Evolutionary conservation across 495 filamentous ascomycete species (phyloP).

Genomic region (Hypoxylon subgilvum): DNA sequence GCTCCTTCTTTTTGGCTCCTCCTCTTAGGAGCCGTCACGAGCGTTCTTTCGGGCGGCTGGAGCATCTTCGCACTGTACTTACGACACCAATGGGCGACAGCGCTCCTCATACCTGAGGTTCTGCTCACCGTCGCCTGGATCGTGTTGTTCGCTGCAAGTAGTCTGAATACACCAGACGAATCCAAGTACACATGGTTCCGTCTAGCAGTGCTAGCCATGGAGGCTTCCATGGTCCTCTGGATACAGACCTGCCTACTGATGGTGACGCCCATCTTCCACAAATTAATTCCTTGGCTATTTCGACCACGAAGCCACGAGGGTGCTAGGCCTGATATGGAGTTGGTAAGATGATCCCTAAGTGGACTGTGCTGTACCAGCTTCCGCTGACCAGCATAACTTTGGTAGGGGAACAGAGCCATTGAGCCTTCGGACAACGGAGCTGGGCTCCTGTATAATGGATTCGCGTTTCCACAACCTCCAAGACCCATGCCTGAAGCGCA

Average conservation of each 20-base stretch:
- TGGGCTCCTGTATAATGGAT: too few relatives aligned
- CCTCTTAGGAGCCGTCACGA: not conserved
- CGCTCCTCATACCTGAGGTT: constrained; percentile 17
- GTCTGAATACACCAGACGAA: constrained; percentile 3
- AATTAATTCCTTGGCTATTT: constrained; percentile 21
- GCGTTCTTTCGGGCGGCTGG: constrained; percentile 4
- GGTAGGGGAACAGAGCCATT: too few relatives aligned
- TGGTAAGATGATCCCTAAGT: constrained; percentile 5
- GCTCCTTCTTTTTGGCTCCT: constrained; percentile 12
- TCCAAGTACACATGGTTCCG: constrained; percentile 14
- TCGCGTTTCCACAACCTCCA: too few relatives aligned
- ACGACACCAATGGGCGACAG: constrained; percentile 26
- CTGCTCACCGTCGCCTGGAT: constrained; percentile 21
- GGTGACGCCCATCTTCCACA: constrained; percentile 27
- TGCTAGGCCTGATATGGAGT: not conserved
- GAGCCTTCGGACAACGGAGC: too few relatives aligned
- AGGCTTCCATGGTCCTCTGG: constrained; percentile 33
- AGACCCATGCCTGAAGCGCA: too few relatives aligned
- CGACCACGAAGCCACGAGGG: not conserved
- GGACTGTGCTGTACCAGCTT: not conserved
- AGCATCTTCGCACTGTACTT: constrained; percentile 22
- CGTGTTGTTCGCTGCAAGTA: constrained; percentile 9
- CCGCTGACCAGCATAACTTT: not conserved
- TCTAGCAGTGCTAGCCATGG: constrained; percentile 22
- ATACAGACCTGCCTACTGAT: constrained; percentile 22